Percentiles rank a stretch among this genome's conserved stretches.
Conservation (phyloP, 805 yeast genomes). For the Danielia oregonensis region DNA sequence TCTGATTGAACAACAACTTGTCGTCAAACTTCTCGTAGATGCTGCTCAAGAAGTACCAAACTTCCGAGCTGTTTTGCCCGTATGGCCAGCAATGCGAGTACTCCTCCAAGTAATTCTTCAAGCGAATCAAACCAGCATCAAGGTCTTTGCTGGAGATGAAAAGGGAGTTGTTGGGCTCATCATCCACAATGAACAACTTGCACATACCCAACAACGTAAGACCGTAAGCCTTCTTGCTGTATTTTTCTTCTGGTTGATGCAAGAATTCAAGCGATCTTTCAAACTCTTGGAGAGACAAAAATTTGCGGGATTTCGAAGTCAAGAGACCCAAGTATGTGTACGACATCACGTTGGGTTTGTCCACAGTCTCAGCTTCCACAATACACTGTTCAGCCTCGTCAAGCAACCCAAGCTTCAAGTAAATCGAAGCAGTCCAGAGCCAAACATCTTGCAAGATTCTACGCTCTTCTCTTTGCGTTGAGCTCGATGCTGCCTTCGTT, state of each 20-base stretch:
- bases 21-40: conserved; percentile 61
- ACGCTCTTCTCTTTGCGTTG: conserved; percentile 3
- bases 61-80: conserved; percentile 47
- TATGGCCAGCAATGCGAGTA: conserved; percentile 35
- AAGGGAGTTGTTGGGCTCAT: conserved; percentile 24
- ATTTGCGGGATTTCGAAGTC: conserved; percentile 38
- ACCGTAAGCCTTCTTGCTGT: conserved; percentile 37
- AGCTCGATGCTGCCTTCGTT: not conserved
- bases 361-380: conserved; percentile 59
- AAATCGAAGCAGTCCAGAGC: conserved; percentile 70
- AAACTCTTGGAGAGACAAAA: conserved; percentile 57
- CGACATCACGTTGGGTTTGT: conserved; percentile 44
- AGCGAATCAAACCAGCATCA: conserved; percentile 57
- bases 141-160: conserved; percentile 56
- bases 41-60: conserved; percentile 65
- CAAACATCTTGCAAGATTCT: conserved; percentile 57
- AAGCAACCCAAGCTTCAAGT: conserved; percentile 49
- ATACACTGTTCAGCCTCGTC: conserved; percentile 70
- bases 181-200: conserved; percentile 44
- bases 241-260: conserved; percentile 17
- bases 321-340: conserved; percentile 48
- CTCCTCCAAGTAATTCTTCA: conserved; percentile 44
- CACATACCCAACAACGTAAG: conserved; percentile 55
- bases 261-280: conserved; percentile 55
- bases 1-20: conserved; percentile 39